phyloP scores from a whole-genome alignment of 305 asterid genomes.

The Lippia alba region DNA sequence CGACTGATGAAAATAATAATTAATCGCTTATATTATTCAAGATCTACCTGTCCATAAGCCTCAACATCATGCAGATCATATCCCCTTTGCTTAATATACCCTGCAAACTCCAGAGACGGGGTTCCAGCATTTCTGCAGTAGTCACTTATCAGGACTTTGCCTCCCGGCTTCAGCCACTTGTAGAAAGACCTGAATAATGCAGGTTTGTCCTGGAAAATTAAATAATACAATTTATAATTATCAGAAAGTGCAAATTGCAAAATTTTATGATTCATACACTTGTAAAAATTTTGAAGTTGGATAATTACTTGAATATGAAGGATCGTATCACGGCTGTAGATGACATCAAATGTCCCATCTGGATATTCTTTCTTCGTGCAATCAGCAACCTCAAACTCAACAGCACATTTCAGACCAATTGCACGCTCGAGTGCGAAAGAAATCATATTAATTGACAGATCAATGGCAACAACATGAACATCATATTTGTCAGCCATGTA shows the following conservation, averaged over 20 bases:
- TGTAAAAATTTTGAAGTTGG: slow-evolving; percentile 21
- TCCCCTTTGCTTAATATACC: slow-evolving; percentile 89
- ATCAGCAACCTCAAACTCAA: slow-evolving; percentile 98
- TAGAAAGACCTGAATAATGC: slow-evolving; percentile 82
- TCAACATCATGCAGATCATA: slow-evolving; percentile 84
- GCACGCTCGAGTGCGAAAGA: slow-evolving; percentile 94
- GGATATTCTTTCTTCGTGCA: slow-evolving; percentile 91
- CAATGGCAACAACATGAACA: slow-evolving; percentile 92
- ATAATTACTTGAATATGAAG: slow-evolving; percentile 86
- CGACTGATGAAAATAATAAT: no score
- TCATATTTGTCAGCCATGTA: slow-evolving; percentile 92
- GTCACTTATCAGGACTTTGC: slow-evolving; percentile 85
- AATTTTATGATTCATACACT: not conserved
- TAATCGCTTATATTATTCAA: not conserved
- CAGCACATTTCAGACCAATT: slow-evolving; percentile 84
- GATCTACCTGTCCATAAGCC: slow-evolving; percentile 79
- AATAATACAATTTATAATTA: not conserved
- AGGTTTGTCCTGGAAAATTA: slow-evolving; percentile 80
- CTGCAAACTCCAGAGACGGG: slow-evolving; percentile 72
- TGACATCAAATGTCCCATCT: slow-evolving; percentile 78
- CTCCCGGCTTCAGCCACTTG: slow-evolving; percentile 99
- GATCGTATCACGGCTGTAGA: slow-evolving; percentile 95
- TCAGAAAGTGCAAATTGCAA: not conserved
- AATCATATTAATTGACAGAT: slow-evolving; percentile 91
- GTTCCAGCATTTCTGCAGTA: slow-evolving; percentile 85